Evolutionary conservation across 768 basidiomycete species (phyloP).

Genomic region (Termitomyces sp.): DNA sequence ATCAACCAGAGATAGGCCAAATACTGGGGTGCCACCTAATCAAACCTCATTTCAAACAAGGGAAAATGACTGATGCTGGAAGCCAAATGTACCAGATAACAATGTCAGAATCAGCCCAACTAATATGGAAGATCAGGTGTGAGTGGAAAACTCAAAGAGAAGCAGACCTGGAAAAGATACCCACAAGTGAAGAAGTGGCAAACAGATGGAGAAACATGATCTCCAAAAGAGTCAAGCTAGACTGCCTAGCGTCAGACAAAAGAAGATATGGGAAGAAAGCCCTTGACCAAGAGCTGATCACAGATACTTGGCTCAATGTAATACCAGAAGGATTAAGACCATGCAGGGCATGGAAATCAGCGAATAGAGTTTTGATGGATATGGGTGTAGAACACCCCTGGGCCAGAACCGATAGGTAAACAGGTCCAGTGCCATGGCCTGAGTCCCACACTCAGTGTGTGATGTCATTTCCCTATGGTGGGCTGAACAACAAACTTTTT

Average conservation of each 20-base stretch:
- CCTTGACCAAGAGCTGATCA: neutral
- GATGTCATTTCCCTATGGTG: neutral
- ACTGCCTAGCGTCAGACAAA: neutral
- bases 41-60: too few species aligned
- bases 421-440: too few species aligned
- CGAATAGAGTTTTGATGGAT: neutral
- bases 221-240: neutral
- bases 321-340: neutral
- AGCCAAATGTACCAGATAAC: too few species aligned
- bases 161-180: neutral
- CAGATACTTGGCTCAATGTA: neutral
- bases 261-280: neutral
- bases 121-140: neutral
- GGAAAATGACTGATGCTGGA: too few species aligned
- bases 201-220: neutral
- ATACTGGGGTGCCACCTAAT: too few species aligned
- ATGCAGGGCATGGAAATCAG: neutral
- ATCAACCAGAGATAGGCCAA: too few species aligned
- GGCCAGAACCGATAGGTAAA: neutral
- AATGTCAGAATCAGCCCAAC: neutral
- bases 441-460: neutral
- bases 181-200: neutral
- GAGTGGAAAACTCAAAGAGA: neutral
- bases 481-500: too few species aligned
- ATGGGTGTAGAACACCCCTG: neutral